phyloP scores from a whole-genome alignment of 192 early-diverging fungal species.

The Coemansia sp. region DNA sequence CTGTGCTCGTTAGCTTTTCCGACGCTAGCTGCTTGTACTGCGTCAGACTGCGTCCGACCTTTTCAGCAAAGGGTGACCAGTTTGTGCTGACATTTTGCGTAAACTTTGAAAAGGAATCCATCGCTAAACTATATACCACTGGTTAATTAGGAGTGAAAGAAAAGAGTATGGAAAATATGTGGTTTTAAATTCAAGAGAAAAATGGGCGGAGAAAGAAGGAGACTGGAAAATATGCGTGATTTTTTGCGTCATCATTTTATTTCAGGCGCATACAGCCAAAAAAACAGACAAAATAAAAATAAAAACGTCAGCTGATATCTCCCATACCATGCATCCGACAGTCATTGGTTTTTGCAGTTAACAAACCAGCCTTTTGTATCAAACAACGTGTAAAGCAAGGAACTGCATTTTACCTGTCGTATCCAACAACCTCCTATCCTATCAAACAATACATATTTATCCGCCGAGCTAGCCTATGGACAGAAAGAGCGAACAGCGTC shows the following conservation, averaged over 20 bases:
- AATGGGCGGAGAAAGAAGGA: not conserved
- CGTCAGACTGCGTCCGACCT: conserved; percentile 50
- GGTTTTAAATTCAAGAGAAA: not conserved
- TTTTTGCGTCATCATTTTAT: too few species aligned
- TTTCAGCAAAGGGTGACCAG: conserved; percentile 53
- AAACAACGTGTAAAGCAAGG: too few species aligned
- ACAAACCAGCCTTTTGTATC: too few species aligned
- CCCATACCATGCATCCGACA: not conserved
- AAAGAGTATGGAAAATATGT: not conserved
- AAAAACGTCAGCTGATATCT: not conserved
- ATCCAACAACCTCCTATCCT: not conserved
- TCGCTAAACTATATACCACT: conserved; percentile 1
- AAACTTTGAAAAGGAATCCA: conserved; percentile 55
- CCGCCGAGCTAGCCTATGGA: conserved; percentile 20
- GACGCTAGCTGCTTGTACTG: conserved; percentile 73
- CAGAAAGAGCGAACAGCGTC: conserved; percentile 32
- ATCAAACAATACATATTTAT: not conserved
- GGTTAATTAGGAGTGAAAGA: not conserved
- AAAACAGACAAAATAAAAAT: too few species aligned
- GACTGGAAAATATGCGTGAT: too few species aligned
- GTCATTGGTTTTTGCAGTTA: not conserved
- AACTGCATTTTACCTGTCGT: not conserved
- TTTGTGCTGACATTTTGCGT: conserved; percentile 47
- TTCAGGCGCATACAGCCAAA: too few species aligned
- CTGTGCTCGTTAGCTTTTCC: conserved; percentile 77